A percentile compares a stretch with the other conserved stretches of the same genome.
Conservation (phyloP, 108 stramenopile species). For the Stephanodiscus minutulus region DNA sequence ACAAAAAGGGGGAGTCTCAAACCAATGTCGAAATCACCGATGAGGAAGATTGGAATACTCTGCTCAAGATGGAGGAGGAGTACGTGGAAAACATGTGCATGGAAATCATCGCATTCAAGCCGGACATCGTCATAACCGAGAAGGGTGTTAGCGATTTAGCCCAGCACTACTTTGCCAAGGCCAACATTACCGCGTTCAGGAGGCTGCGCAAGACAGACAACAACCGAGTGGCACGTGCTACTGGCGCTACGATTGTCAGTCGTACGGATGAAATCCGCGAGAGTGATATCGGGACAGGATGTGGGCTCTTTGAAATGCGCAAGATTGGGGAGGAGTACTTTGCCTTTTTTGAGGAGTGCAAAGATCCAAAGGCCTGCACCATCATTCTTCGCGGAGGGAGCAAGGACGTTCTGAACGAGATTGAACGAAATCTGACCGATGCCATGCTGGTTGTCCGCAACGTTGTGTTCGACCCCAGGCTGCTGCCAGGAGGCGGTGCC, state of each 20-base stretch:
- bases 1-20: constrained; percentile 99
- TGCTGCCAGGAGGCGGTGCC: constrained; percentile 99
- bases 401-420: constrained; percentile 99
- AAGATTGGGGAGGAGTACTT: constrained; percentile 99
- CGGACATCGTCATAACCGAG: constrained; percentile 99
- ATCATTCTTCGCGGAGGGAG: constrained; percentile 97
- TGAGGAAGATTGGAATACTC: constrained; percentile 98
- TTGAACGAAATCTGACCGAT: constrained; percentile 98
- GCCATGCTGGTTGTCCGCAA: constrained; percentile 99
- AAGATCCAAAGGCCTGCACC: constrained; percentile 99
- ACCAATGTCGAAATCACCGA: constrained; percentile 99
- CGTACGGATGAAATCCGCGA: constrained; percentile 99
- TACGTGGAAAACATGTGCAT: constrained; percentile 99
- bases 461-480: constrained; percentile 96
- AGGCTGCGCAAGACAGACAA: constrained; percentile 99
- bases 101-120: constrained; percentile 97
- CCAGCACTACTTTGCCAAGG: constrained; percentile 99
- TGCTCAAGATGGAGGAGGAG: constrained; percentile 99
- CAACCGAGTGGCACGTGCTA: constrained; percentile 98
- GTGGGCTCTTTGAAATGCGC: constrained; percentile 99
- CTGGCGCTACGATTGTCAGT: constrained; percentile 97
- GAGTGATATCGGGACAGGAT: constrained; percentile 95
- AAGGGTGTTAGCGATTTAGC: constrained; percentile 99
- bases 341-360: constrained; percentile 96
- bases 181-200: constrained; percentile 97